Evolutionary conservation across 108 stramenopile genomes (phyloP).

Genomic region (Cyclotella sp.): DNA sequence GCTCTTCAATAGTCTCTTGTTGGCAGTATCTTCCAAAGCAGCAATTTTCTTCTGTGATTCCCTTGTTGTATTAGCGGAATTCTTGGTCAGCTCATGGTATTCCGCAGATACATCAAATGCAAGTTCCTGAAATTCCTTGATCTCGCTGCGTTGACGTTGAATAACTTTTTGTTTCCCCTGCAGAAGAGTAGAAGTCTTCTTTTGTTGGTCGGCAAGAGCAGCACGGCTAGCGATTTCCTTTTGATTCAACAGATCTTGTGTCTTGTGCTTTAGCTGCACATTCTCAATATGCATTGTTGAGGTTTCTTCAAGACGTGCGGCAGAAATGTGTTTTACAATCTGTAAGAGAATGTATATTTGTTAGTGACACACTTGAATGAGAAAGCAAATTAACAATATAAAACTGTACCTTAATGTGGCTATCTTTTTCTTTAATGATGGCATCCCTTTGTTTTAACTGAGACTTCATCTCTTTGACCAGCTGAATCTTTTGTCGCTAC

Average conservation of each 20-base stretch:
- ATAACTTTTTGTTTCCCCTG: too few species aligned
- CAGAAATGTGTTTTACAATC: too few species aligned
- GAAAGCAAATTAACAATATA: not conserved
- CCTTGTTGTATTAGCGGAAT: not conserved
- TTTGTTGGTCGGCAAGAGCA: too few species aligned
- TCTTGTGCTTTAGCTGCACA: too few species aligned
- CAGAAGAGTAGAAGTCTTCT: too few species aligned
- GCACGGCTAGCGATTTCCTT: too few species aligned
- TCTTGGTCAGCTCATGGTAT: not conserved
- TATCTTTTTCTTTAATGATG: not conserved
- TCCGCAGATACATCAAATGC: not conserved
- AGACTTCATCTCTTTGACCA: not conserved
- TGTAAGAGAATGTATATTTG: not conserved
- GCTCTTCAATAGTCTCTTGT: not conserved
- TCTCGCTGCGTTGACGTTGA: too few species aligned
- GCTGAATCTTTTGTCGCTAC: not conserved
- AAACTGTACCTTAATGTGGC: not conserved
- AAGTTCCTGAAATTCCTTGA: too few species aligned
- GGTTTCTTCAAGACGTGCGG: too few species aligned
- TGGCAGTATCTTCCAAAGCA: not conserved
- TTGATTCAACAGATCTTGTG: too few species aligned
- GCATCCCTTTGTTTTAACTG: not conserved
- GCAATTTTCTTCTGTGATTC: not conserved
- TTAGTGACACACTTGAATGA: not conserved
- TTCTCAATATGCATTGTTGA: too few species aligned